Conservation (phyloP, 2,329 filamentous ascomycete genomes). For the Neofusicoccum laricinum region DNA sequence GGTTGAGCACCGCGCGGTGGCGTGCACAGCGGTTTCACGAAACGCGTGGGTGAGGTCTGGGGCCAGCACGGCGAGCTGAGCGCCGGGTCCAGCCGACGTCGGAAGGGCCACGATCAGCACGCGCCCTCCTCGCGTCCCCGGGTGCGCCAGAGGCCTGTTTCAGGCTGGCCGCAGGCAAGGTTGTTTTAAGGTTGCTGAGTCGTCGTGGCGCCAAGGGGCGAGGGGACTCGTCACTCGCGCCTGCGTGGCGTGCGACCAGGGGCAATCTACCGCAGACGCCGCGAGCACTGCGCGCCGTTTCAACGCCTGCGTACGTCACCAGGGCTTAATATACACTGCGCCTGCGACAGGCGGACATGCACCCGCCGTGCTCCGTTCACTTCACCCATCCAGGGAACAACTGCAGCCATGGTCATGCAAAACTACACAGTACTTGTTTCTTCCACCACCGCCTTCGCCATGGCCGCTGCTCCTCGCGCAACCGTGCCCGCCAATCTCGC, state of each 20-base stretch:
- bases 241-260: not conserved
- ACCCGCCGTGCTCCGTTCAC: not conserved
- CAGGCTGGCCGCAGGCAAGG: not conserved
- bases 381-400: not conserved
- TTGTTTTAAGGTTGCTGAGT: conserved; percentile 14
- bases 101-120: not conserved
- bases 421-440: not conserved
- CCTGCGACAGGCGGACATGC: not conserved
- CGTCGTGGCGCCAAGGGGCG: conserved; percentile 8
- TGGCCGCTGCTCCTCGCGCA: not conserved
- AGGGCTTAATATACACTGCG: not conserved
- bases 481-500: conserved; percentile 8
- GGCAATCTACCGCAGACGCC: not conserved
- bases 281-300: not conserved
- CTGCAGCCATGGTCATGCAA: not conserved
- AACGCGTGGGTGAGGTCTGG: not conserved
- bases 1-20: not conserved
- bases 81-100: conserved; percentile 1
- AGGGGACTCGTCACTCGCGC: not conserved
- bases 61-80: not conserved
- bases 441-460: not conserved
- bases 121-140: not conserved
- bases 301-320: conserved; percentile 6
- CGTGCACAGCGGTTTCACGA: not conserved
- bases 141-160: not conserved